These are phyloP conservation scores for Cryptomeria japonica DNA, from an alignment of 75 land plant genomes.

Conservation along the genomic window DNA sequence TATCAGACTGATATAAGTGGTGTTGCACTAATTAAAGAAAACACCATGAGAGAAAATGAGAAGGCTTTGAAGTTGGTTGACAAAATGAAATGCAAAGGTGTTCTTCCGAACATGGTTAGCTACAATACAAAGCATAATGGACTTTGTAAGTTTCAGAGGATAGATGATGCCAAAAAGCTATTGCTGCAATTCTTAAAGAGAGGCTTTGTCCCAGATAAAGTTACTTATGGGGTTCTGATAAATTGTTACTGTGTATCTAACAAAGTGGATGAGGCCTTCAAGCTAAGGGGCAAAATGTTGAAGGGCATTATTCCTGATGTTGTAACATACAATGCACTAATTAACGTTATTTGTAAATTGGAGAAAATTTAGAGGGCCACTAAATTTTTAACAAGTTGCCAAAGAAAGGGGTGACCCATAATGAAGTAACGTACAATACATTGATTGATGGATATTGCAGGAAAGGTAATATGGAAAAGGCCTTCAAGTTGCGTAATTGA, in stretches of 20 bases:
- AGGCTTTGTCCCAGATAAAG: slow-evolving; percentile 56
- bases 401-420: slow-evolving; percentile 30
- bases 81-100: slow-evolving; percentile 9
- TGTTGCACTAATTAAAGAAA: slow-evolving; percentile 7
- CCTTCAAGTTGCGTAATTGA: slow-evolving; percentile 34
- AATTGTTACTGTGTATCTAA: slow-evolving; percentile 45
- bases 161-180: slow-evolving; percentile 41
- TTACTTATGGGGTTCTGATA: slow-evolving; percentile 54
- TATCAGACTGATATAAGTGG: slow-evolving; percentile 12
- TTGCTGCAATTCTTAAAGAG: slow-evolving; percentile 19
- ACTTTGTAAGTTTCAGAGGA: slow-evolving; percentile 45
- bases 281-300: slow-evolving; percentile 54
- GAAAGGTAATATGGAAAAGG: slow-evolving; percentile 35
- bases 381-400: slow-evolving; percentile 46
- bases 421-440: slow-evolving; percentile 37
- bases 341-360: slow-evolving; percentile 56
- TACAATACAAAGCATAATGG: slow-evolving; percentile 53
- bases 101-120: slow-evolving; percentile 32
- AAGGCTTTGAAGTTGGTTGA: slow-evolving; percentile 33
- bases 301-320: slow-evolving; percentile 47
- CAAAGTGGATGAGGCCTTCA: slow-evolving; percentile 49
- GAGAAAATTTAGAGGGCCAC: slow-evolving; percentile 49
- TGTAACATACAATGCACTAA: slow-evolving; percentile 53
- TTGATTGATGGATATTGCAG: slow-evolving; percentile 53
- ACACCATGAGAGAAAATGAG: slow-evolving; percentile 7